Base-by-base conservation (phyloP, 768 basidiomycete genomes). In the Pulveroboletus sp. region DNA sequence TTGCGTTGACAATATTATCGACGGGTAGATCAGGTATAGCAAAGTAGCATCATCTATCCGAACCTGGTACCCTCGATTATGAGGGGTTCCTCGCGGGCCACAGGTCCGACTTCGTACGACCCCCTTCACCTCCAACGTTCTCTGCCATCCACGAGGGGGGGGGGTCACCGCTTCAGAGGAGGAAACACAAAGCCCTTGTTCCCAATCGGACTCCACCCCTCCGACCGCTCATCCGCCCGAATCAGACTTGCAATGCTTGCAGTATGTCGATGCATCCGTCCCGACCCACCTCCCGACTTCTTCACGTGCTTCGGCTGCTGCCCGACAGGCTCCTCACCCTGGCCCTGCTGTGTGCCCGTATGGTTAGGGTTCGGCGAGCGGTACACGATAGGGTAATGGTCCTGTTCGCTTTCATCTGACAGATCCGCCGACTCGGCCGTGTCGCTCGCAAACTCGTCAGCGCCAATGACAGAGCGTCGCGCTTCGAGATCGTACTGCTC, bases 161-260 rank as follows among this genome's bases (percentile, higher is more conserved):
- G n/a, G n/a, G 11, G 27, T 62, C 53, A 65, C 43, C 62, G 63
- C 18, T 26, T 26, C 21, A 68, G 69, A 11, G 76, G 72, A 14
- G 80, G 76, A 56, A 80, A 73, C 30, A 69, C 72, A 54, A 87
- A 85, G 0, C 73, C 69, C 43, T 74, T 72, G 26, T 72, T 74
- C 63, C 75, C 58, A 48, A 88, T 82, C 6, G 86, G 83, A 66
- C 86, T 89, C 89, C 88, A 90, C 2, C 85, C 87, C 57, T 89
- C 89, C 60, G 86, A 49, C 21, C 86, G 69, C 58, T 91, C 86
- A 35, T 89, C 86, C 5, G 83, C 79, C 8, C 87, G 75, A 47
- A 91, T 89, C 51, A 91, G 68, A 62, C 86, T 89, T 11, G 84
- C 87, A 55, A 92, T 92, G 55, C 85, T 89, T 18, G 89, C 89